These are phyloP conservation scores for Speleostelium caveatum DNA, from an alignment of 78 protist species.

Conservation along the genomic window DNA sequence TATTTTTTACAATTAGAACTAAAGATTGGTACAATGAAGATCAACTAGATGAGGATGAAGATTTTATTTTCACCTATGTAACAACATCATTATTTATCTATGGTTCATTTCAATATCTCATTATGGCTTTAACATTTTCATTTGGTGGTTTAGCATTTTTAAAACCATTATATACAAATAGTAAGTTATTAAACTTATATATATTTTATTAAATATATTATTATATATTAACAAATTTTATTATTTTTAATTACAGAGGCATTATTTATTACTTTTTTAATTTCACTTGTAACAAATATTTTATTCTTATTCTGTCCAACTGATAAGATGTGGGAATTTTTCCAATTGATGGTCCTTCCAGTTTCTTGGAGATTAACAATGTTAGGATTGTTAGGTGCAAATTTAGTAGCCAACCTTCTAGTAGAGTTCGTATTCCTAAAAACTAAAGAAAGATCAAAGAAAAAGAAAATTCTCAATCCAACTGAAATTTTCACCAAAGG, in stretches of 20 bases:
- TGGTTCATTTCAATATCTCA: constrained; percentile 60
- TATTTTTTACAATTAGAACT: constrained; percentile 13
- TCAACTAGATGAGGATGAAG: background rate
- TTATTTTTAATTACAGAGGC: background rate
- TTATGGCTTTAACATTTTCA: constrained; percentile 63
- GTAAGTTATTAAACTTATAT: background rate
- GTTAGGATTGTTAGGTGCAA: constrained; percentile 19
- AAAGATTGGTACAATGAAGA: constrained; percentile 34
- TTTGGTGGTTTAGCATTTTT: constrained; percentile 75
- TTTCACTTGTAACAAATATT: constrained; percentile 6
- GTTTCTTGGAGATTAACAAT: constrained; percentile 35
- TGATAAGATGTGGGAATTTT: constrained; percentile 18
- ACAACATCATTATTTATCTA: constrained; percentile 30
- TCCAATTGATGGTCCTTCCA: constrained; percentile 27
- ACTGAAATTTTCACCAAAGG: constrained; percentile 35
- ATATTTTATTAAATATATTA: background rate
- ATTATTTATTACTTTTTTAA: constrained; percentile 3
- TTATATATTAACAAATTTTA: background rate
- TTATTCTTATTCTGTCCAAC: constrained; percentile 28
- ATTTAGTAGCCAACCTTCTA: constrained; percentile 18
- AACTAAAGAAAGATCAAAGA: constrained; percentile 20
- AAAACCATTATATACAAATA: constrained; percentile 65
- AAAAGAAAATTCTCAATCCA: constrained; percentile 25
- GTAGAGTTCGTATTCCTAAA: constrained; percentile 27
- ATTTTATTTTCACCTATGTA: constrained; percentile 21